These are phyloP conservation scores for Buddleja alternifolia DNA, from an alignment of 257 asterid species.

Conservation along the genomic window DNA sequence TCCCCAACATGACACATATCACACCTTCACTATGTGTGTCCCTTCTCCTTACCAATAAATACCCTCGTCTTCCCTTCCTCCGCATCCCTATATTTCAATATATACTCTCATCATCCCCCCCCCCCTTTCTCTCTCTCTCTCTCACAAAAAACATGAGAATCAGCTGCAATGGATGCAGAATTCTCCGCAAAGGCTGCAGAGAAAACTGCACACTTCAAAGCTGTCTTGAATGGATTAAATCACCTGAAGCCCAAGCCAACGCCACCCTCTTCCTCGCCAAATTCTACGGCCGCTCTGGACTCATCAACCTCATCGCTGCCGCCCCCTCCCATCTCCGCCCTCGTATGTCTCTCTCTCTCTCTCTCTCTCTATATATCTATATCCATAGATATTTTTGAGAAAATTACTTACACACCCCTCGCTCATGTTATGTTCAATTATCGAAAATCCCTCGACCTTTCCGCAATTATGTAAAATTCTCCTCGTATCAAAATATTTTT, in stretches of 20 bases:
- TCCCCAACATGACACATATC: background rate
- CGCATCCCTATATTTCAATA: background rate
- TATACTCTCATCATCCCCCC: background rate
- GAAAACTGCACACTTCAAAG: conserved; percentile 38
- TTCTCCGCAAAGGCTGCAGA: conserved; percentile 55
- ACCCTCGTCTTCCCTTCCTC: conserved; percentile 18
- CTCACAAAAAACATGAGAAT: conserved; percentile 20
- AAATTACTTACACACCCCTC: no score
- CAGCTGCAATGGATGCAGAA: conserved; percentile 65
- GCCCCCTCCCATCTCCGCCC: conserved; percentile 38
- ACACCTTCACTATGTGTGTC: background rate
- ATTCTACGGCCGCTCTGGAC: conserved; percentile 58
- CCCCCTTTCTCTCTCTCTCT: conserved; percentile 5
- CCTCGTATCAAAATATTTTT: no score
- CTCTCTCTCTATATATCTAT: no score
- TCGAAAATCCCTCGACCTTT: no score
- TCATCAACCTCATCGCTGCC: conserved; percentile 44
- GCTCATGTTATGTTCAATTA: no score
- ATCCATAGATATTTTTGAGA: no score
- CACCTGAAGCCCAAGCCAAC: conserved; percentile 49
- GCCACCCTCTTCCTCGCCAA: conserved; percentile 57
- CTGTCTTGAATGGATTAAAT: conserved; percentile 45
- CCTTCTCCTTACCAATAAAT: conserved; percentile 23
- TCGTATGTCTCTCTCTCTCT: conserved; percentile 19
- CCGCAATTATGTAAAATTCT: no score